Base-by-base conservation (phyloP, 2,329 filamentous ascomycete genomes). In the Microsporum ferrugineum region DNA sequence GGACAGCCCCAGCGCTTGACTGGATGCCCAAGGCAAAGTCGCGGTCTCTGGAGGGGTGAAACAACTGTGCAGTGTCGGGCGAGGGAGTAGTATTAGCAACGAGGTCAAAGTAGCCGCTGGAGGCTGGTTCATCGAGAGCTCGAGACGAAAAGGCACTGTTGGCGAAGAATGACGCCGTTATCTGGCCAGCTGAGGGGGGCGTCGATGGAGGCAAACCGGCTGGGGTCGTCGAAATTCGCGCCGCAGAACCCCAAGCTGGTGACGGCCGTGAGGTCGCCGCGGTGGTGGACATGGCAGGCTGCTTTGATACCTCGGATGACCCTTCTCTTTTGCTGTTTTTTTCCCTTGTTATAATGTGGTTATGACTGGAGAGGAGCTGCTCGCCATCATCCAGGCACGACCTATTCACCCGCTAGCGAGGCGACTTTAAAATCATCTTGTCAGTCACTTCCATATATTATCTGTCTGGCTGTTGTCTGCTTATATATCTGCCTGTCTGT, bases 141-240 rank as follows among this genome's bases (percentile, higher is more conserved):
- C 58, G 31, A 12, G 58, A 55, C 10, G 45, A 29, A 12, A 59
- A 49, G 31, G 41, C 12, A 7, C 57, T 56, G 29, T 14, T 56
- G 14, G 41, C 60, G 3, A 77, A 80, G 4, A 82, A 81, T 1
- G 82, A 51, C 2, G 62, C 78, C 38, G 79, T 74, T 27, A 77
- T 71, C 69, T 85, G 82, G 65, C 82, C 81, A 57, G 80, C 80
- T 1, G 83, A 82, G 63, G 79, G 77, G 17, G 80, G 75, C 63
- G 76, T 73, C 57, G 78, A 76, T 49, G 82, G 79, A 5, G 83
- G 83, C 12, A 78, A 65, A 51, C 61, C 74, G 47, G 77, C 62
- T 2, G 84, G 82, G 0, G 83, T 84, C 36, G 68, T 73, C 14
- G 71, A 68, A 45, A 59, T 33, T n/a, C 56, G 51, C 14, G 57